These are phyloP conservation scores for Noccaea caerulescens DNA, from an alignment of 345 rosid genomes.

Conservation along the genomic window DNA sequence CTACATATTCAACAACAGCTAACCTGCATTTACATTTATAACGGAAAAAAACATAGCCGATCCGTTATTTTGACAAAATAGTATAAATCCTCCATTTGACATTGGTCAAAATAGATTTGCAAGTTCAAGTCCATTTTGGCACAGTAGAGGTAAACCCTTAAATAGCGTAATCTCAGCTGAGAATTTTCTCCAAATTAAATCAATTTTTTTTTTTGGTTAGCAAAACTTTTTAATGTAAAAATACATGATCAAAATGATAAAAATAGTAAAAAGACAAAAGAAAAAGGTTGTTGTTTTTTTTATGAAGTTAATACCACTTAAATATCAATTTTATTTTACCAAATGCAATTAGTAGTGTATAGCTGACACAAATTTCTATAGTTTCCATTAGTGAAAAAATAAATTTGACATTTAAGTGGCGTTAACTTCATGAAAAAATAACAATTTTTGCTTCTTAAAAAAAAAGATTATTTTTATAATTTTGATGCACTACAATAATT, in stretches of 20 bases:
- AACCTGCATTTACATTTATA: no score
- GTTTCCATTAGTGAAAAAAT: background rate
- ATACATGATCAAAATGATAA: background rate
- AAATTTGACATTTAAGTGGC: background rate
- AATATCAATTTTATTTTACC: background rate
- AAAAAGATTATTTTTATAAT: no score
- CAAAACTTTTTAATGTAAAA: no score
- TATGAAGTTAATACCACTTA: slow-evolving; percentile 28
- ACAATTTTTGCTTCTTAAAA: no score
- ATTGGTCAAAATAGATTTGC: background rate
- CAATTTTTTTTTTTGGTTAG: no score
- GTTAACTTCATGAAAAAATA: no score
- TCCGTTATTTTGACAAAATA: no score
- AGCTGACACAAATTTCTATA: background rate
- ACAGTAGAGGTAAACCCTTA: background rate
- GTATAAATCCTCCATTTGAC: no score
- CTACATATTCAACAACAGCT: no score
- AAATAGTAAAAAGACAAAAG: background rate
- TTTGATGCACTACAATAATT: background rate
- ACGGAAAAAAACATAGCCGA: no score
- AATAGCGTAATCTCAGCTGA: background rate
- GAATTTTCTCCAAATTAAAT: background rate
- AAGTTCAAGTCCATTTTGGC: no score
- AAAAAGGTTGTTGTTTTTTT: slow-evolving; percentile 6
- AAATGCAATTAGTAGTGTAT: background rate